Evolutionary conservation across 1,284 basidiomycete genomes (phyloP).

Genomic region (Trichosporon sp.): DNA sequence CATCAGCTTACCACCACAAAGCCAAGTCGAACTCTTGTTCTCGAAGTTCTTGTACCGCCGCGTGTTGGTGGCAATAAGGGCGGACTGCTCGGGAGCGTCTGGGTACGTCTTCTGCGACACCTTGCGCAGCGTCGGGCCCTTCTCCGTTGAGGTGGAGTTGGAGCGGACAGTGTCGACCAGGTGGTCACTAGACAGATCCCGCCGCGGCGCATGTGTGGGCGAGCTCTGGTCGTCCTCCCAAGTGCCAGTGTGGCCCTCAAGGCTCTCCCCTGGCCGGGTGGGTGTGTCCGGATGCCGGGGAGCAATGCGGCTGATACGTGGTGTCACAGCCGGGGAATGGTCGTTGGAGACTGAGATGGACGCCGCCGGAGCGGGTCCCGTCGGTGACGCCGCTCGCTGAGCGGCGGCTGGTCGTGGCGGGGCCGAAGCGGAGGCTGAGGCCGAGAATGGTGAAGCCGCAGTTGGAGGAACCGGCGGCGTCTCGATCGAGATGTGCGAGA

Average conservation of each 20-base stretch:
- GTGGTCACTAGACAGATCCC: constrained; percentile 31
- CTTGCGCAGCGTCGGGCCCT: constrained; percentile 17
- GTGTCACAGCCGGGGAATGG: neutral
- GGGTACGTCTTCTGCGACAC: constrained; percentile 1
- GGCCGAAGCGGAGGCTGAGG: neutral
- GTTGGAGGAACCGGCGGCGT: constrained; percentile 9
- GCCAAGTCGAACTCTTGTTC: constrained; percentile 69
- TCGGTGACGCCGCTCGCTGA: constrained; percentile 17
- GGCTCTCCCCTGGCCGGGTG: constrained; percentile 20
- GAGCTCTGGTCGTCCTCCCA: constrained; percentile 16
- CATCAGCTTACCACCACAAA: constrained; percentile 68
- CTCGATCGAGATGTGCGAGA: constrained; percentile 6
- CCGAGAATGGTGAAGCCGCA: neutral
- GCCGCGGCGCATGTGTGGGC: constrained; percentile 6
- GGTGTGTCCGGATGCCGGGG: constrained; percentile 20
- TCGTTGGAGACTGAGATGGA: neutral
- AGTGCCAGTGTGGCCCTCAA: neutral
- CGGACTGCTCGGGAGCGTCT: constrained; percentile 3
- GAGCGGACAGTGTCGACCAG: constrained; percentile 26
- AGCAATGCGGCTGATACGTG: constrained; percentile 13
- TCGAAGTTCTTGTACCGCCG: constrained; percentile 66
- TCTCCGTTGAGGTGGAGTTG: constrained; percentile 17
- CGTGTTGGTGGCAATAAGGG: neutral
- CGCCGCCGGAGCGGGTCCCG: constrained; percentile 13
- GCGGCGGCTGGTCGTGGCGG: neutral